These are phyloP conservation scores for Ceratocystis diversiconidia DNA, from an alignment of 2,329 filamentous ascomycete genomes.

Conservation along the genomic window DNA sequence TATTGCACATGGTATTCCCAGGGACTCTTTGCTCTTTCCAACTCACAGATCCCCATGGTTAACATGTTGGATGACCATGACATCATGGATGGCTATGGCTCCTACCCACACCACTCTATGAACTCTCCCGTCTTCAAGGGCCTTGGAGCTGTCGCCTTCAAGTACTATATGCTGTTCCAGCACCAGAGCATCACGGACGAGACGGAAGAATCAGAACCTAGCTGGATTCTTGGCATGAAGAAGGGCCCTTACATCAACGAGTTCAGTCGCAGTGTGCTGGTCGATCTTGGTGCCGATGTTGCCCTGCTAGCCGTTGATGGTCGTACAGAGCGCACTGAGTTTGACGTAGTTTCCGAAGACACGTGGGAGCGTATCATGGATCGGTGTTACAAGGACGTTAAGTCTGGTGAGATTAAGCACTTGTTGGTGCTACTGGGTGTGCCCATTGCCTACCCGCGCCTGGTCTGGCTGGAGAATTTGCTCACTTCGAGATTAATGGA, in stretches of 20 bases:
- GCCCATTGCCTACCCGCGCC: slow-evolving; percentile 64
- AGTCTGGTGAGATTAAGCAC: slow-evolving; percentile 75
- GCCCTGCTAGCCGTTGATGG: slow-evolving; percentile 80
- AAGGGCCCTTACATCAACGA: slow-evolving; percentile 87
- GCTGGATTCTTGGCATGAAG: slow-evolving; percentile 68
- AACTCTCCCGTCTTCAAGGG: slow-evolving; percentile 77
- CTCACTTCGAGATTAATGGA: slow-evolving; percentile 69
- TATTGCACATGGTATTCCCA: slow-evolving; percentile 96
- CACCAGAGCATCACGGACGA: slow-evolving; percentile 79
- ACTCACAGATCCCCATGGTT: slow-evolving; percentile 91
- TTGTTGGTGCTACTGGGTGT: slow-evolving; percentile 77
- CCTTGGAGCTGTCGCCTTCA: slow-evolving; percentile 82
- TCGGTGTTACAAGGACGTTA: slow-evolving; percentile 66
- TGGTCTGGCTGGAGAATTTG: slow-evolving; percentile 58
- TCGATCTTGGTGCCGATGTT: slow-evolving; percentile 65
- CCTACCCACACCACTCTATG: slow-evolving; percentile 88
- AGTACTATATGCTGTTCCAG: slow-evolving; percentile 98
- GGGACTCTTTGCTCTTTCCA: slow-evolving; percentile 83
- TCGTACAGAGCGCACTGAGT: slow-evolving; percentile 73
- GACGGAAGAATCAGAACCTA: slow-evolving; percentile 70
- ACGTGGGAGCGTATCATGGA: slow-evolving; percentile 83
- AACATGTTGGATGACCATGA: slow-evolving; percentile 97
- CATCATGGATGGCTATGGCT: slow-evolving; percentile 82
- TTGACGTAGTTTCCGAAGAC: slow-evolving; percentile 64
- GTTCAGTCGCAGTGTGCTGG: slow-evolving; percentile 69